Percentiles rank a stretch among this genome's conserved stretches.
Conservation (phyloP, 495 filamentous ascomycete species). For the Physcia stellaris region DNA sequence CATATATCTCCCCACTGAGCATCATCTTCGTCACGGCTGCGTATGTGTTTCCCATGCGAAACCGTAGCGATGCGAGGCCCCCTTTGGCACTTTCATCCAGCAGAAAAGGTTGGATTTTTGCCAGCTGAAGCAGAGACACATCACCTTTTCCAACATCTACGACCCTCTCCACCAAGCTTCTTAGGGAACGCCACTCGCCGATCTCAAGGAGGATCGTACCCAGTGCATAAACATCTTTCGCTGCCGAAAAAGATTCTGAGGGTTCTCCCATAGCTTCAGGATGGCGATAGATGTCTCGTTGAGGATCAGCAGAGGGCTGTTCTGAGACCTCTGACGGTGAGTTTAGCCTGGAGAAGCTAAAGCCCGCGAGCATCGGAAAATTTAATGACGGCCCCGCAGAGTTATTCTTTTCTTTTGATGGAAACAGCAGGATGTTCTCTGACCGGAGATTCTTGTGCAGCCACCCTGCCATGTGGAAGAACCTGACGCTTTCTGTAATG, state of each 20-base stretch:
- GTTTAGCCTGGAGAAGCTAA: constrained; percentile 6
- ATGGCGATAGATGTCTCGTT: constrained; percentile 12
- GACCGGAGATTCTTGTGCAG: constrained; percentile 11
- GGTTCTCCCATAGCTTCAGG: constrained; percentile 8
- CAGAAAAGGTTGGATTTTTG: constrained; percentile 8
- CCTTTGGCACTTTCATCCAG: constrained; percentile 1
- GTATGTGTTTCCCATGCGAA: constrained; percentile 9
- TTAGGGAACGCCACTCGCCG: constrained; percentile 7
- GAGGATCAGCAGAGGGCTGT: constrained; percentile 6
- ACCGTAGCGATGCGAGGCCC: constrained; percentile 3
- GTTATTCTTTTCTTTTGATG: not conserved
- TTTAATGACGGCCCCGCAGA: not conserved
- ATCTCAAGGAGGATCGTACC: constrained; percentile 12
- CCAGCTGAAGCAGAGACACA: constrained; percentile 6
- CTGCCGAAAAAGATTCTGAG: constrained; percentile 1
- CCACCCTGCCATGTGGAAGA: constrained; percentile 12
- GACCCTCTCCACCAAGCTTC: constrained; percentile 1
- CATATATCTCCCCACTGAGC: constrained; percentile 1
- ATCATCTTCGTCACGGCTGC: constrained; percentile 4
- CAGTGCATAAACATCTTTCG: constrained; percentile 9
- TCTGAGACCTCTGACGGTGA: constrained; percentile 4
- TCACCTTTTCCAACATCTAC: constrained; percentile 1
- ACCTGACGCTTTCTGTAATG: constrained; percentile 7
- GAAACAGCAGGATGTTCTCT: constrained; percentile 8
- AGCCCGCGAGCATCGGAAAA: constrained; percentile 2